Percentiles rank a stretch among this genome's conserved stretches.
Evolutionary conservation across 129 eudicot species (phyloP).

Genomic region (Glebionis coronaria): DNA sequence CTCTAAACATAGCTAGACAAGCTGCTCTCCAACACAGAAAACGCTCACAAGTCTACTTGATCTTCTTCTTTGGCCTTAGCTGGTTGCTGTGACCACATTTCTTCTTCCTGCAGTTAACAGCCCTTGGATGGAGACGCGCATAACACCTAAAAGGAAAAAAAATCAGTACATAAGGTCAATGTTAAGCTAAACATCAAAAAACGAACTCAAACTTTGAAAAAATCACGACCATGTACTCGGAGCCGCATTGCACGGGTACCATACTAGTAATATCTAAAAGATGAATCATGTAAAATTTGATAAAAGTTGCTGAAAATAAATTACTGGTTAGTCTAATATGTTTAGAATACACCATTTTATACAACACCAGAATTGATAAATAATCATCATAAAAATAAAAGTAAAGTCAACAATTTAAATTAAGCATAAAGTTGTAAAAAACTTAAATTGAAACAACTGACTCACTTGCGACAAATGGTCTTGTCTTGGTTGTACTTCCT

Average conservation of each 20-base stretch:
- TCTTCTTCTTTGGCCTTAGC: conserved; percentile 20
- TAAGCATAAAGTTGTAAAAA: not conserved
- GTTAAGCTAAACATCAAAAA: not conserved
- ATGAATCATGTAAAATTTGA: too few species aligned
- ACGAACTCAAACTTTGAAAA: not conserved
- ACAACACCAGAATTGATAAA: too few species aligned
- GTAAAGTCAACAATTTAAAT: too few species aligned
- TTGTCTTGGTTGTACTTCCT: conserved; percentile 22
- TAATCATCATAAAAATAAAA: too few species aligned
- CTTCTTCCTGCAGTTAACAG: conserved; percentile 25
- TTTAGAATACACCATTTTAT: too few species aligned
- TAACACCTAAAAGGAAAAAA: conserved; percentile 7
- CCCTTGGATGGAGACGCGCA: conserved; percentile 29
- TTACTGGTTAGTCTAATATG: too few species aligned
- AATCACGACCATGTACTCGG: too few species aligned
- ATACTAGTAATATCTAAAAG: too few species aligned
- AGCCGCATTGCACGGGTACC: too few species aligned
- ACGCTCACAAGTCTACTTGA: not conserved
- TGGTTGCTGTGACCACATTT: conserved; percentile 28
- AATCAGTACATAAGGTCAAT: not conserved
- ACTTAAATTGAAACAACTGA: not conserved
- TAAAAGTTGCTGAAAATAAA: too few species aligned
- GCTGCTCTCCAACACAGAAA: too few species aligned
- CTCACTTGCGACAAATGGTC: conserved; percentile 27
- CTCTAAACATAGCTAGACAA: too few species aligned